Base-by-base conservation (phyloP, 2,329 filamentous ascomycete genomes). In the Westerdykella ornata region DNA sequence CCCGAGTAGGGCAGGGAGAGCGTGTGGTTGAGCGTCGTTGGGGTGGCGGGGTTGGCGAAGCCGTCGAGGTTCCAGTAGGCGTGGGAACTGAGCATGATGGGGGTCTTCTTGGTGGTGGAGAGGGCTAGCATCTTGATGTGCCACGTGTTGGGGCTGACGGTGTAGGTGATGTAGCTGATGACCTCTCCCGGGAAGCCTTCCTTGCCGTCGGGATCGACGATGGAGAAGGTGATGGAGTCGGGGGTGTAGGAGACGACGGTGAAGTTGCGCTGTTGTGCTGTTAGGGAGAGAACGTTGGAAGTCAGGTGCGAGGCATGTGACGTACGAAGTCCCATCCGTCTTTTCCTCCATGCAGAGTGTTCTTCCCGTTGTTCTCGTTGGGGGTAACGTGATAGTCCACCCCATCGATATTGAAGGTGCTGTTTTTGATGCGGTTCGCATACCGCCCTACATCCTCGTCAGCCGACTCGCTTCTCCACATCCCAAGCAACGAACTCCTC, bases 1-100 rank as follows among this genome's bases (percentile, higher is more conserved):
- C 82, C 82, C 38, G 79, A 80, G 68, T 85, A 86, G 3, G 85
- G 85, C 60, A 89, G 60, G 61, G 81, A 74, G 35, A 89, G 72
- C 12, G 81, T 83, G 69, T 88, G 82, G 68, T 88, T 85, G 40
- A 85, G 72, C 12, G 76, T 75, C 1, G 69, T 72, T 43, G 72
- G 71, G 2, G 82, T 85, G 60, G 84, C 74, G 43, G 82, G 78
- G 68, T 88, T 87, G 56, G 82, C 74, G 56, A 85, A 90, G 26
- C 81, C 85, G 56, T 89, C 85, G 34, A 90, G 72, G 62, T 89
- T 89, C 85, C 85, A 90, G 73, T 90, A 90, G 6, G 76, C 78
- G 63, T 83, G 80, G 33, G 80, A 78, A 59, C 77, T 85, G 43
- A 90, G 73, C 85, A 90, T 89, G 63, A 90, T 87, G 37, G 85